Evolutionary conservation across 441 rosid species (phyloP).

Genomic region (Raphanus hybrid): DNA sequence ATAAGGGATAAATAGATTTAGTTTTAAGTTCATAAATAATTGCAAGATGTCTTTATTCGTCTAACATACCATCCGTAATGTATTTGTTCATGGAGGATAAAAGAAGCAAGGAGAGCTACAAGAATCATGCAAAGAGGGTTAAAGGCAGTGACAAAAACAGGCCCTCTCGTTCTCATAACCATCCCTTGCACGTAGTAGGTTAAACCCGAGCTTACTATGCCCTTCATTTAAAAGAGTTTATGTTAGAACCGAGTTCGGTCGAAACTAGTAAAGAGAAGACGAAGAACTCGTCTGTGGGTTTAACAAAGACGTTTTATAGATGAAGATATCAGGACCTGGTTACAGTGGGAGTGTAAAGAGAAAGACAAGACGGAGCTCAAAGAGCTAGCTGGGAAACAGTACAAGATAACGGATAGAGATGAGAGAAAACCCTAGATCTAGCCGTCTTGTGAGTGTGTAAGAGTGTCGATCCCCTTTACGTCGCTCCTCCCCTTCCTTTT

Average conservation of each 20-base stretch:
- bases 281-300: no score
- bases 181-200: slow-evolving; percentile 74
- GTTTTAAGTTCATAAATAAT: not conserved
- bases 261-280: no score
- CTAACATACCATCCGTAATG: slow-evolving; percentile 61
- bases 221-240: slow-evolving; percentile 43
- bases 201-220: slow-evolving; percentile 65
- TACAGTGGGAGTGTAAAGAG: no score
- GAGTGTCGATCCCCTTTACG: rapidly evolving
- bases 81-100: slow-evolving; percentile 62
- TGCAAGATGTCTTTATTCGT: not conserved
- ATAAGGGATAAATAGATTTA: not conserved
- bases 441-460: no score
- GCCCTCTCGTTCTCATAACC: slow-evolving; percentile 71
- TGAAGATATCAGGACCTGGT: no score
- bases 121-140: slow-evolving; percentile 82
- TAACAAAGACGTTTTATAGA: no score
- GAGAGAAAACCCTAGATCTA: no score
- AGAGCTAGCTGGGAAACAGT: no score
- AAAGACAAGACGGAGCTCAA: no score
- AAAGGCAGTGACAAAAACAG: slow-evolving; percentile 71
- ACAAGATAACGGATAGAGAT: no score
- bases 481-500: no score
- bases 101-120: slow-evolving; percentile 60
- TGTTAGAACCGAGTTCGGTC: no score